phyloP scores from a whole-genome alignment of 2,329 filamentous ascomycete genomes.

The Alternaria gaisen region DNA sequence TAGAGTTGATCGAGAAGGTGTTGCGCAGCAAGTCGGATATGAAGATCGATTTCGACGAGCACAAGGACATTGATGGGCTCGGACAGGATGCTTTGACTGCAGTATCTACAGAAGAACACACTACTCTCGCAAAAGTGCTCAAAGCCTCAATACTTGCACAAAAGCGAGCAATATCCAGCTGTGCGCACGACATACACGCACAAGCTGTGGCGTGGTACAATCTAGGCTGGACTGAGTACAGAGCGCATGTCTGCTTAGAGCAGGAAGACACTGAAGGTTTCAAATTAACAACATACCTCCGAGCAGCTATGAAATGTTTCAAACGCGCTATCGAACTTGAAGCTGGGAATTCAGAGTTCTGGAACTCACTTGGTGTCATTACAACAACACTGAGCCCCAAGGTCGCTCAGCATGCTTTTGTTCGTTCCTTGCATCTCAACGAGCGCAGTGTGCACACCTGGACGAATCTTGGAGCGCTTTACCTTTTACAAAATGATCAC shows the following conservation, averaged over 20 bases:
- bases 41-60: conserved; percentile 62
- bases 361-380: conserved; percentile 93
- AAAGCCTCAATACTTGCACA: conserved; percentile 82
- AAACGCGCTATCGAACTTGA: conserved; percentile 96
- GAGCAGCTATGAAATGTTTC: conserved; percentile 86
- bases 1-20: conserved; percentile 65
- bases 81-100: conserved; percentile 51
- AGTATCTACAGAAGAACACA: conserved; percentile 27
- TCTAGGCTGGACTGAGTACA: conserved; percentile 90
- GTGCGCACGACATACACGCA: conserved; percentile 78
- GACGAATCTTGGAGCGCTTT: conserved; percentile 90
- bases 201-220: conserved; percentile 98
- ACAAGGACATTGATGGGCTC: conserved; percentile 75
- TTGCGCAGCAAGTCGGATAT: conserved; percentile 62
- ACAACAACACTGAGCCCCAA: conserved; percentile 86
- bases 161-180: conserved; percentile 82
- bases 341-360: conserved; percentile 92
- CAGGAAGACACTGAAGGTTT: conserved; percentile 36
- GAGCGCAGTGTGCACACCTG: conserved; percentile 84
- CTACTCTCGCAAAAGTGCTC: conserved; percentile 64
- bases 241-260: conserved; percentile 75
- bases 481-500: conserved; percentile 82
- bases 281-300: conserved; percentile 72
- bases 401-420: conserved; percentile 91
- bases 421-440: conserved; percentile 90